Percentiles rank a stretch among this genome's conserved stretches.
Evolutionary conservation across 192 early-diverging fungal species (phyloP).

Genomic region (Chytriomyces confervae): DNA sequence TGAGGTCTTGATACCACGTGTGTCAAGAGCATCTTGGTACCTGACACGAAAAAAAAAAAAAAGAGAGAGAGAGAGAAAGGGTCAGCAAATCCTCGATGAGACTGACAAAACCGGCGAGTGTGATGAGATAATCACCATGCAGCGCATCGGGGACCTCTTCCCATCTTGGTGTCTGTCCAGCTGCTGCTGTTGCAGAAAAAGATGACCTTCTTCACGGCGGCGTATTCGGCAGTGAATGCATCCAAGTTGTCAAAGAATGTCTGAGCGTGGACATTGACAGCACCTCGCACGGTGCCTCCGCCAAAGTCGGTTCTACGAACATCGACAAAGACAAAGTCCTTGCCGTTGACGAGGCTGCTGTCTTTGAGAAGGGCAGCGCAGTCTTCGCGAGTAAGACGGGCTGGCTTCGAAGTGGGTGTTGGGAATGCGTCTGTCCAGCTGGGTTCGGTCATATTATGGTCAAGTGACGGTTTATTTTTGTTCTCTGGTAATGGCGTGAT

Average conservation of each 20-base stretch:
- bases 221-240: constrained; percentile 25
- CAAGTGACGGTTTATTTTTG: too few species aligned
- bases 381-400: constrained; percentile 6
- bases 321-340: constrained; percentile 21
- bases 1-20: constrained; percentile 21
- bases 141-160: constrained; percentile 27
- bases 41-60: not conserved
- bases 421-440: constrained; percentile 29
- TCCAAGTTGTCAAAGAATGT: constrained; percentile 26
- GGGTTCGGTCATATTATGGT: too few species aligned
- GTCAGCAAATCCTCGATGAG: too few species aligned
- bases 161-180: constrained; percentile 1
- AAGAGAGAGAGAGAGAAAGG: not conserved
- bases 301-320: constrained; percentile 33
- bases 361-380: constrained; percentile 13
- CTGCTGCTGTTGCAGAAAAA: constrained; percentile 27
- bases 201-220: constrained; percentile 7
- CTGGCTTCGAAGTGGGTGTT: constrained; percentile 19
- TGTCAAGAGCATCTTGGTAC: constrained; percentile 35
- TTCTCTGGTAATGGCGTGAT: too few species aligned
- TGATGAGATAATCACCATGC: constrained; percentile 13
- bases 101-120: not conserved
- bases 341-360: not conserved
- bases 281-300: constrained; percentile 34
- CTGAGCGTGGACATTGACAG: constrained; percentile 30